phyloP scores from a whole-genome alignment of 441 rosid species.

The Brassica hybrid region DNA sequence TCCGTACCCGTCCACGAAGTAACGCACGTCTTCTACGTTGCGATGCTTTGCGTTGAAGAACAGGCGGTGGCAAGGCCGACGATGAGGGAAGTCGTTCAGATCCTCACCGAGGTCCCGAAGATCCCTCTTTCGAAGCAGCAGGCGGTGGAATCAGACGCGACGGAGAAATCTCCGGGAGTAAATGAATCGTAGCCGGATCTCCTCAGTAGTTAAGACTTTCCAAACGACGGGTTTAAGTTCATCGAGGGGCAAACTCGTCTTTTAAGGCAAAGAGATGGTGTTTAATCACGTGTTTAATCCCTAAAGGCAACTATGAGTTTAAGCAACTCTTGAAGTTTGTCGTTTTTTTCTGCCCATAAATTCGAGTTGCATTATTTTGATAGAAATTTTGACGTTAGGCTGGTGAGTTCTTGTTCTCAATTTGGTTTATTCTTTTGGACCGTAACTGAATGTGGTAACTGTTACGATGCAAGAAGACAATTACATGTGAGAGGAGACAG shows the following conservation, averaged over 20 bases:
- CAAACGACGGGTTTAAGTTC: background rate
- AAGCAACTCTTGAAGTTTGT: background rate
- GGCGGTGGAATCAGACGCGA: conserved; percentile 44
- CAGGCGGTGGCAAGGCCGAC: conserved; percentile 84
- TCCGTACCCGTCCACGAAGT: conserved; percentile 77
- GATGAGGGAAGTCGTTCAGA: conserved; percentile 46
- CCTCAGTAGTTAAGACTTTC: conserved; percentile 14
- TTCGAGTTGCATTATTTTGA: background rate
- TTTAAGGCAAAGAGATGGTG: background rate
- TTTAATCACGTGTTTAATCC: background rate
- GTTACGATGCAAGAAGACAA: conserved; percentile 21
- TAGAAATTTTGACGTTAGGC: background rate
- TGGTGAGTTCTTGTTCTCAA: conserved; percentile 6
- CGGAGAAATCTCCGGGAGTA: conserved; percentile 35
- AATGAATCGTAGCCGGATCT: conserved; percentile 39
- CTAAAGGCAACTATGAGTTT: background rate
- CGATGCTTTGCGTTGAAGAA: conserved; percentile 88
- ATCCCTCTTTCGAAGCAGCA: conserved; percentile 47
- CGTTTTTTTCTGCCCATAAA: background rate
- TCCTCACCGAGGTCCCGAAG: conserved; percentile 75
- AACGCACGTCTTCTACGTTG: conserved; percentile 87
- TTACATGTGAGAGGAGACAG: conserved; percentile 27
- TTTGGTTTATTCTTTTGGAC: conserved; percentile 11
- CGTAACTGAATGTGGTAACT: conserved; percentile 1
- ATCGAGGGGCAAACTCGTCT: background rate